These are phyloP conservation scores for Funneliformis mosseae DNA, from an alignment of 192 early-diverging fungal genomes.

Conservation along the genomic window DNA sequence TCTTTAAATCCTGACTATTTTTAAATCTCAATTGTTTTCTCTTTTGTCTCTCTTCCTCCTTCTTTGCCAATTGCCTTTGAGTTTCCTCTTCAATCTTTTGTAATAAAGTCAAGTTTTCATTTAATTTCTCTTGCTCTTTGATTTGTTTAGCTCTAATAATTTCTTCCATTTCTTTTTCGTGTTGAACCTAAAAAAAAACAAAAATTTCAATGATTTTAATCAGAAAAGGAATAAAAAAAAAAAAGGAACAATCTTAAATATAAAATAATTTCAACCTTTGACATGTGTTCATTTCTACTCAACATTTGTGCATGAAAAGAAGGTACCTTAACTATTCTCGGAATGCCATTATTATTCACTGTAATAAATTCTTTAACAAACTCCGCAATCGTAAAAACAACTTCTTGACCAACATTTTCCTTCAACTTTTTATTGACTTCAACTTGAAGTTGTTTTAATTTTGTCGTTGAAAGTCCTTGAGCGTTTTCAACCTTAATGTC, in stretches of 20 bases:
- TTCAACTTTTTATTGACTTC: constrained; percentile 44
- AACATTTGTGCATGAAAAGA: constrained; percentile 62
- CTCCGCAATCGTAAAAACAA: constrained; percentile 67
- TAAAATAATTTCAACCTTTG: constrained; percentile 37
- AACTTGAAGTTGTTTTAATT: constrained; percentile 48
- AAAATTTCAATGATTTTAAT: neutral
- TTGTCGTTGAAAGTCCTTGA: constrained; percentile 54
- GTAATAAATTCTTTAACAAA: constrained; percentile 62
- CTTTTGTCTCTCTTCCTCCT: constrained; percentile 49
- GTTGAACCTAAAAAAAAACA: constrained; percentile 33
- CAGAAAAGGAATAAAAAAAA: neutral
- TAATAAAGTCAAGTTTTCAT: constrained; percentile 37
- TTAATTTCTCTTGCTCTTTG: constrained; percentile 37
- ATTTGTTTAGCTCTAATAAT: constrained; percentile 40
- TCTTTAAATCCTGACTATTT: constrained; percentile 34
- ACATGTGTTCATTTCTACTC: constrained; percentile 49
- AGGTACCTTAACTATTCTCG: constrained; percentile 53
- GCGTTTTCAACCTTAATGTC: constrained; percentile 56
- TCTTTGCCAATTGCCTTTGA: constrained; percentile 37
- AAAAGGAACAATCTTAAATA: neutral
- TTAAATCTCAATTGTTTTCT: constrained; percentile 43
- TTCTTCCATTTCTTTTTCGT: constrained; percentile 43
- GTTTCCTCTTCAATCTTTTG: constrained; percentile 49
- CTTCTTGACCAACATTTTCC: constrained; percentile 58
- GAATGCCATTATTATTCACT: constrained; percentile 52